These are phyloP conservation scores for Phaeosphaeria sp. DNA, from an alignment of 2,329 filamentous ascomycete species.

Conservation along the genomic window DNA sequence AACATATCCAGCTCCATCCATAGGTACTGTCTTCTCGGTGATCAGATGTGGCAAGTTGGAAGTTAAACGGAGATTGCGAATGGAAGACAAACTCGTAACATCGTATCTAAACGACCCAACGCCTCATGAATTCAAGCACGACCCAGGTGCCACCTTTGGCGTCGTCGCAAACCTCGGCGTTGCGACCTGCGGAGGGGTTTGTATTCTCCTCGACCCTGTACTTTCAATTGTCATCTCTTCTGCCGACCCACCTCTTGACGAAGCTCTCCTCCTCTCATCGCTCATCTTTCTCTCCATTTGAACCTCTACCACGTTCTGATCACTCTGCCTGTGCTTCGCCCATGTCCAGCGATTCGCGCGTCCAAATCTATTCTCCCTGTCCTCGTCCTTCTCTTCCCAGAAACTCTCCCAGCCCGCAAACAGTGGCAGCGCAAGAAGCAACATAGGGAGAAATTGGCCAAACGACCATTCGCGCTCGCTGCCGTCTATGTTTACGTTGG, in stretches of 20 bases:
- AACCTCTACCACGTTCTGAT: conserved; percentile 9
- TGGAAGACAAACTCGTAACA: background rate
- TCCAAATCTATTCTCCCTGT: conserved; percentile 27
- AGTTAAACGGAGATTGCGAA: background rate
- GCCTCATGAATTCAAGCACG: background rate
- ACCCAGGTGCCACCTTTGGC: background rate
- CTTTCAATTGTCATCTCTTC: background rate
- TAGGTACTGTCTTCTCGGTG: background rate
- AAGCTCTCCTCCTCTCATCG: conserved; percentile 16
- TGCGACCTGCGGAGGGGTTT: background rate
- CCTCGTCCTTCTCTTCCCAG: conserved; percentile 35
- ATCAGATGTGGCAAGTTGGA: background rate
- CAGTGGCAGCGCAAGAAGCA: conserved; percentile 37
- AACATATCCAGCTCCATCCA: too few species aligned
- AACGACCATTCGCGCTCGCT: conserved; percentile 38
- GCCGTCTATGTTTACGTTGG: conserved; percentile 27
- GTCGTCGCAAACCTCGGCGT: conserved; percentile 7
- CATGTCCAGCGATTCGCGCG: conserved; percentile 10
- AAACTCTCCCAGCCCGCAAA: conserved; percentile 43
- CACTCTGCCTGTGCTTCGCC: conserved; percentile 5
- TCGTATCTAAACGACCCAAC: background rate
- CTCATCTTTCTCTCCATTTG: conserved; percentile 1
- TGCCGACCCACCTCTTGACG: conserved; percentile 11
- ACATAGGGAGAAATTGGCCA: conserved; percentile 38
- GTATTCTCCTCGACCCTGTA: background rate